Conservation (phyloP, 108 stramenopile species). For the Thalassiosira profunda region DNA sequence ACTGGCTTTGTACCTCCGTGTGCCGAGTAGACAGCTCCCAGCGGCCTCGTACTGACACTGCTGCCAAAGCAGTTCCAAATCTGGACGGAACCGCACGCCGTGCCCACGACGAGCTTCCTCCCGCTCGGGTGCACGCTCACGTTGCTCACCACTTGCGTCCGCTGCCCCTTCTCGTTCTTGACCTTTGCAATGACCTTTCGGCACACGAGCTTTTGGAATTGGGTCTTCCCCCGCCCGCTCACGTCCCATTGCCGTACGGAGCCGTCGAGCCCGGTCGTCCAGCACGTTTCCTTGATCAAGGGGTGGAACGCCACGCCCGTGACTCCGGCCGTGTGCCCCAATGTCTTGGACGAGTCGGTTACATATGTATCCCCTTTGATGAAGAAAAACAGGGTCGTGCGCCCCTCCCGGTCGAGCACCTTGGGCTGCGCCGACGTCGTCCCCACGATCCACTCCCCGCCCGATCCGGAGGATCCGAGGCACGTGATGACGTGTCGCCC, state of each 20-base stretch:
- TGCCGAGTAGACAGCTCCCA: conserved; percentile 55
- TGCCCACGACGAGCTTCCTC: conserved; percentile 76
- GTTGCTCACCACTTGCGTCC: conserved; percentile 59
- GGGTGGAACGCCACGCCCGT: conserved; percentile 92
- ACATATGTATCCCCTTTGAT: conserved; percentile 91
- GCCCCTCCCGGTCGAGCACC: conserved; percentile 84
- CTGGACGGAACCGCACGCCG: conserved; percentile 84
- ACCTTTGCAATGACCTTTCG: conserved; percentile 63
- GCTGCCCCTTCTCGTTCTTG: conserved; percentile 66
- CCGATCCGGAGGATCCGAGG: conserved; percentile 50
- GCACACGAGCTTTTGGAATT: conserved; percentile 83
- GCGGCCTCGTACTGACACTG: conserved; percentile 50
- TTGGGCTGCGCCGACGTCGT: conserved; percentile 84
- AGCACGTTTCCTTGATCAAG: conserved; percentile 71
- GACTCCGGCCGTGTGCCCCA: conserved; percentile 85
- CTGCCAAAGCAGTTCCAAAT: conserved; percentile 71
- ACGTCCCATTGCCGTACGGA: conserved; percentile 89
- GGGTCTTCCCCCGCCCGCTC: conserved; percentile 69
- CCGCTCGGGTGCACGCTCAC: conserved; percentile 64
- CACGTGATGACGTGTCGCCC: conserved; percentile 48
- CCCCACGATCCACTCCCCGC: conserved; percentile 81
- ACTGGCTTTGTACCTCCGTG: conserved; percentile 59
- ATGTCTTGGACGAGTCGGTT: conserved; percentile 81
- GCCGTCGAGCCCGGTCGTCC: conserved; percentile 86
- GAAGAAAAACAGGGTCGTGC: conserved; percentile 71